Percentiles rank a stretch among this genome's conserved stretches.
These are phyloP conservation scores for Debaryomycetaceae sp. DNA, from an alignment of 1,139 yeast species.

Conservation along the genomic window DNA sequence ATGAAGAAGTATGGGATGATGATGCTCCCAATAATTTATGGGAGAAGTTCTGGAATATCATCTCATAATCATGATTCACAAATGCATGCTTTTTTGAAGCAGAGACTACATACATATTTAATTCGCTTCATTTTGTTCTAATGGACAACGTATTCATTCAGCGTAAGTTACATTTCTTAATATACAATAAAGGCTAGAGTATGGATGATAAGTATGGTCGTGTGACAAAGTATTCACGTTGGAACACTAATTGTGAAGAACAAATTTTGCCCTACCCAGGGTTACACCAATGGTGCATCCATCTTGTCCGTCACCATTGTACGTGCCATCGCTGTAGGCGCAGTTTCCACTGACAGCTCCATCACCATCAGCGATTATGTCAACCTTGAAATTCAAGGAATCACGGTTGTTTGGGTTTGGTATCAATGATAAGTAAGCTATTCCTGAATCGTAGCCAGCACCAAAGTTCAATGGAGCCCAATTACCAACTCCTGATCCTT, in stretches of 20 bases:
- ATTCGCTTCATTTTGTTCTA: not conserved
- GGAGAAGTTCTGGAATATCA: constrained; percentile 50
- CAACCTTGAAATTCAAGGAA: constrained; percentile 63
- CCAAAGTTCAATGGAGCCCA: constrained; percentile 83
- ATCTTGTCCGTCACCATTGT: constrained; percentile 60
- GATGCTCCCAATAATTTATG: constrained; percentile 44
- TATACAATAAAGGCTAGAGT: not conserved
- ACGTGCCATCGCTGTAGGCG: constrained; percentile 59
- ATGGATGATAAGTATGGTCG: too few species aligned
- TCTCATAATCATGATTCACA: constrained; percentile 13
- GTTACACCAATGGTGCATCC: constrained; percentile 78
- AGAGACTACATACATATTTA: not conserved
- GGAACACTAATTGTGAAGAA: constrained; percentile 36
- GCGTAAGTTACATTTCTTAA: not conserved
- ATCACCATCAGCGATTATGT: constrained; percentile 58
- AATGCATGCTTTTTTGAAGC: constrained; percentile 1
- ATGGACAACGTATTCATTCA: not conserved
- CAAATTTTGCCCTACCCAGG: constrained; percentile 65
- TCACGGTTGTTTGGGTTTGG: constrained; percentile 74
- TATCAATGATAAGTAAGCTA: constrained; percentile 70
- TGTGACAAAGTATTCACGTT: too few species aligned
- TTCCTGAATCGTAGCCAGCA: constrained; percentile 63
- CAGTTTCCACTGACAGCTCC: constrained; percentile 56
- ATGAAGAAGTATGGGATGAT: constrained; percentile 48
- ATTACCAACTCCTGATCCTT: constrained; percentile 68